Evolutionary conservation across 148 eudicot genomes (phyloP), one percentile per base, ranked within the genome.

Genomic region (Chenopodium suecicum): DNA sequence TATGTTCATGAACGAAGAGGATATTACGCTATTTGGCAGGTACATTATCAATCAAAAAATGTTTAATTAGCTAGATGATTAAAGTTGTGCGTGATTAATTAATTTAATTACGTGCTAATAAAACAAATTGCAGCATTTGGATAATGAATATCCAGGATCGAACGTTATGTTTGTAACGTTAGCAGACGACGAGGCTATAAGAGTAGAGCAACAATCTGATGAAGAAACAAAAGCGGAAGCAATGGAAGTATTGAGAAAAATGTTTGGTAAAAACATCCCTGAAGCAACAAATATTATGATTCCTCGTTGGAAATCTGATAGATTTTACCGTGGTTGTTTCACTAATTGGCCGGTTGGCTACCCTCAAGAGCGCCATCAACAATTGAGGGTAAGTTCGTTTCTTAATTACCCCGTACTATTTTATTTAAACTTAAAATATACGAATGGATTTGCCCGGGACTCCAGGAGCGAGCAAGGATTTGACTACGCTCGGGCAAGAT

Each of bases 1-100:
- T 86, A 86, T 29, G 78, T 60, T 41, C 85, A 86, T 41, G 75
- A 76, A 64, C 70, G 88, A 25, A 83, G 85, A 12, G 88, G 88
- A 48, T 86, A 86, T 20, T 86, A 82, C 50, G 75, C 85, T 1
- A 72, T 83, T 63, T 86, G 88, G 88, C 82, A 82, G 87, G 87
- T 85, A 73, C 25, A 9, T 5, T 5, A 54, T 54, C 16, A 37
- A 37, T 37, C 44, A 37, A 37, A 37, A 37, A 31, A 31, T 31
- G 32, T 31, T 31, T 31, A 31, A 0, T 31, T 31, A 31, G 37
- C 37, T 34, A 34, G 37, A 34, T 34, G 5, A 34, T 34, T 34
- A 34, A 34, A 34, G 37, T 34, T 4, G 37, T 34, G 37, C 37
- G 5, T 34, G 37, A 34, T 34, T 37, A 13, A 48, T 48, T 48